phyloP scores from a whole-genome alignment of 2,329 filamentous ascomycete genomes.

The Fusarium heterosporum region DNA sequence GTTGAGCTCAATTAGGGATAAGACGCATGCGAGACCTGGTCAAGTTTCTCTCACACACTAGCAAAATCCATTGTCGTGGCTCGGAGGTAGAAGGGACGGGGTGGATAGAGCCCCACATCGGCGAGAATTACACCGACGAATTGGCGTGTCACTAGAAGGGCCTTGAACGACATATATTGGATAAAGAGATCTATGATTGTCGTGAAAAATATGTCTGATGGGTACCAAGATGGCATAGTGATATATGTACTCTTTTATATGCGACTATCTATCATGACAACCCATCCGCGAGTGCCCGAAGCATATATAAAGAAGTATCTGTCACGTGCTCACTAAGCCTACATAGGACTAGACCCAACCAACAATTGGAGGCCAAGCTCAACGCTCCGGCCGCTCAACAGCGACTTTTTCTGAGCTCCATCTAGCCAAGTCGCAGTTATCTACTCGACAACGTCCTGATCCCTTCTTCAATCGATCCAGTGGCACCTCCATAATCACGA shows the following conservation, averaged over 20 bases:
- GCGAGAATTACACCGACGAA: constrained; percentile 36
- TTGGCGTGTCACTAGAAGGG: constrained; percentile 17
- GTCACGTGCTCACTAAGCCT: constrained; percentile 46
- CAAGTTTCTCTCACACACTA: background rate
- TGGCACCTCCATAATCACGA: constrained; percentile 56
- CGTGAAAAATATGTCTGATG: background rate
- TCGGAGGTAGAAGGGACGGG: constrained; percentile 45
- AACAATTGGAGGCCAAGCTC: constrained; percentile 54
- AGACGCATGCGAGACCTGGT: constrained; percentile 6
- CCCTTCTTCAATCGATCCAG: constrained; percentile 47
- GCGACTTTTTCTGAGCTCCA: constrained; percentile 59
- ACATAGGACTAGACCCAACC: constrained; percentile 50
- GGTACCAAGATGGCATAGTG: fast-evolving
- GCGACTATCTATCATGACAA: background rate
- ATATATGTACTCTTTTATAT: background rate
- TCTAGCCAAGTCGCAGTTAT: constrained; percentile 50
- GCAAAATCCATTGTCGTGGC: constrained; percentile 39
- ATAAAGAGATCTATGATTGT: background rate
- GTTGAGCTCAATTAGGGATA: constrained; percentile 29
- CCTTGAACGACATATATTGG: constrained; percentile 1
- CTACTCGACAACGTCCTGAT: constrained; percentile 48
- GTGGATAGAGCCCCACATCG: constrained; percentile 36
- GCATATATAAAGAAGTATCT: background rate
- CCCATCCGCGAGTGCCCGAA: background rate
- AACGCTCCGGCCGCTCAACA: constrained; percentile 55